Conservation (phyloP, 1,284 basidiomycete genomes). For the Blastosporella zonata region DNA sequence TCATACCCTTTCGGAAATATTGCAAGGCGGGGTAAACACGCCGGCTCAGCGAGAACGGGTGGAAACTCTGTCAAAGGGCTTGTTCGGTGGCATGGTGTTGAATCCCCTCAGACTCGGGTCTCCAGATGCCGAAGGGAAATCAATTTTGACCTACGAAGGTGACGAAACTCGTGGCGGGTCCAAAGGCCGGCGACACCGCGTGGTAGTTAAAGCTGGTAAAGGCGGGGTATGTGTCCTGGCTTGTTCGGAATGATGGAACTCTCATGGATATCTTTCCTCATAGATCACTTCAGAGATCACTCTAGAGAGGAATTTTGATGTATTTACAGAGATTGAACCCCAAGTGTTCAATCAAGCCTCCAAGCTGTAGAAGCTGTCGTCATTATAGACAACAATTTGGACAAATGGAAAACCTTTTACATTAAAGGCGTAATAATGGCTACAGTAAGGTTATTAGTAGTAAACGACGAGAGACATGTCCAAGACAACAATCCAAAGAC, state of each 20-base stretch:
- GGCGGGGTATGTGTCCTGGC: conserved; percentile 39
- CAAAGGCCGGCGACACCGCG: conserved; percentile 55
- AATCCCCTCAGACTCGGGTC: conserved; percentile 42
- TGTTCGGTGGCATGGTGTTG: conserved; percentile 59
- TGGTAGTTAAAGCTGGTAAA: conserved; percentile 42
- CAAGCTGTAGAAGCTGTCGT: conserved; percentile 24
- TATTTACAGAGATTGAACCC: conserved; percentile 50
- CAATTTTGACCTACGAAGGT: conserved; percentile 59
- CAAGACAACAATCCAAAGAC: conserved; percentile 4
- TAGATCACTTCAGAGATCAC: conserved; percentile 48
- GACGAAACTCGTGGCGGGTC: conserved; percentile 63
- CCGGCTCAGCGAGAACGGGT: conserved; percentile 44
- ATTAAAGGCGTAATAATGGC: conserved; percentile 10
- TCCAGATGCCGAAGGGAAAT: conserved; percentile 41
- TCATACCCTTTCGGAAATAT: conserved; percentile 50
- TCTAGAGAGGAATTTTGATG: conserved; percentile 57
- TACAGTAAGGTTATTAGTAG: conserved; percentile 14
- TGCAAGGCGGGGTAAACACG: conserved; percentile 40
- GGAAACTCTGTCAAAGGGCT: conserved; percentile 43
- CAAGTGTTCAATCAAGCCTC: conserved; percentile 24
- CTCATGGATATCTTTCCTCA: conserved; percentile 4
- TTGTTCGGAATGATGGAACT: not conserved
- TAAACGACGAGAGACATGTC: not conserved
- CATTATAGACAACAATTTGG: not conserved
- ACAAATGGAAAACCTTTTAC: not conserved